Evolutionary conservation across 331 rosid species (phyloP).

Genomic region (Dryas integrifolia): DNA sequence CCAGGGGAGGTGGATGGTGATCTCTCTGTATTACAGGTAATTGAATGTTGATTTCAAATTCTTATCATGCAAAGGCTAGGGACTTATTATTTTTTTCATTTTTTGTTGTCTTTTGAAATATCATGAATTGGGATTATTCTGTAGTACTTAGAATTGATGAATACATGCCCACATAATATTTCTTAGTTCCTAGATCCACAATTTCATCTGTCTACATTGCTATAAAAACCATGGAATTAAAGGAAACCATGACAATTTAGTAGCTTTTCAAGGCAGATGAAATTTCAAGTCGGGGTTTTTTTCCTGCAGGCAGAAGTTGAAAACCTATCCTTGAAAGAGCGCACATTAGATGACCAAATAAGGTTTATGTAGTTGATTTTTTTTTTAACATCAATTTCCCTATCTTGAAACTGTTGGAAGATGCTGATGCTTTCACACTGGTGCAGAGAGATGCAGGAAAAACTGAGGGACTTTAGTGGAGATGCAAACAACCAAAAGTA

Average conservation of each 20-base stretch:
- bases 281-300: constrained; percentile 34
- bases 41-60: neutral
- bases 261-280: constrained; percentile 15
- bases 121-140: neutral
- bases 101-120: neutral
- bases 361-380: constrained; percentile 49
- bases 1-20: constrained; percentile 71
- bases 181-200: neutral
- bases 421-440: constrained; percentile 30
- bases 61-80: neutral
- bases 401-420: constrained; percentile 21
- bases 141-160: neutral
- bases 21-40: constrained; percentile 68
- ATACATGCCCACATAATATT: neutral
- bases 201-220: neutral
- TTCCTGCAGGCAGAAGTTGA: constrained; percentile 83
- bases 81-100: neutral
- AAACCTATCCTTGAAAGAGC: constrained; percentile 71
- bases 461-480: constrained; percentile 73
- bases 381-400: constrained; percentile 19
- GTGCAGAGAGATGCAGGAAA: constrained; percentile 90
- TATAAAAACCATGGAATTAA: neutral
- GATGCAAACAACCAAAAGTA: constrained; percentile 82
- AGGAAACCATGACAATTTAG: constrained; percentile 6
- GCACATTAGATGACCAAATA: constrained; percentile 72